phyloP scores from a whole-genome alignment of 2,329 filamentous ascomycete species.

The Sporothrix euskadiensis region DNA sequence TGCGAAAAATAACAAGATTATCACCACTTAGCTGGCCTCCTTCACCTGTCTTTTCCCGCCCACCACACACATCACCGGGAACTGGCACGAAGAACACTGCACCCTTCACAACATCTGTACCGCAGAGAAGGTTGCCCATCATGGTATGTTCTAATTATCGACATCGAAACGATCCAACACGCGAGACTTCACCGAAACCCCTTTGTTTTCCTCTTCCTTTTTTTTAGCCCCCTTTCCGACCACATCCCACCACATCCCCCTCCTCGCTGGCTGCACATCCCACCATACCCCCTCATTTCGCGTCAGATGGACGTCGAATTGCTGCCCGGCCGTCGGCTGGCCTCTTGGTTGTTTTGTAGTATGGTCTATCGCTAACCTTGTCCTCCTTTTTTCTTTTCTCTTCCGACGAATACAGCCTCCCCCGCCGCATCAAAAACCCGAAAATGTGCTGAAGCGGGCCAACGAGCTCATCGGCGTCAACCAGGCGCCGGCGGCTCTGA shows the following conservation, averaged over 20 bases:
- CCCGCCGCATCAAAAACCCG: conserved; percentile 93
- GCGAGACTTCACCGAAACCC: background rate
- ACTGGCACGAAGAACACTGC: conserved; percentile 26
- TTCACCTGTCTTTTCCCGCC: conserved; percentile 23
- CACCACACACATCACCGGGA: conserved; percentile 22
- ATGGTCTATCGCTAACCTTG: conserved; percentile 27
- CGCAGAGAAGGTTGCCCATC: conserved; percentile 55
- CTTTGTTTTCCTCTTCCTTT: background rate
- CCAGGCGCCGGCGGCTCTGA: conserved; percentile 88
- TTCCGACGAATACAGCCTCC: conserved; percentile 63
- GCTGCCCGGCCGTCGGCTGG: background rate
- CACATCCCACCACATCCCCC: background rate
- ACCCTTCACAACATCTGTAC: conserved; percentile 25
- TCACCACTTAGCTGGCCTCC: conserved; percentile 21
- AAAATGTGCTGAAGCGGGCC: conserved; percentile 98
- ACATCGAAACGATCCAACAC: background rate
- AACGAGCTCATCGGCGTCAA: conserved; percentile 98
- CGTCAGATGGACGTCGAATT: conserved; percentile 3
- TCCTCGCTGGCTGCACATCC: conserved; percentile 7
- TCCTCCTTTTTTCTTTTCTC: conserved; percentile 10
- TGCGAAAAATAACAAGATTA: conserved; percentile 24
- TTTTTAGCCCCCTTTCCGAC: background rate
- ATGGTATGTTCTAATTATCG: conserved; percentile 42
- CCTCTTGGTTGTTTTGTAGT: conserved; percentile 6
- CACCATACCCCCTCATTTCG: conserved; percentile 7